Conservation (phyloP, 1,284 basidiomycete genomes). For the Salmacisia buchloeana region DNA sequence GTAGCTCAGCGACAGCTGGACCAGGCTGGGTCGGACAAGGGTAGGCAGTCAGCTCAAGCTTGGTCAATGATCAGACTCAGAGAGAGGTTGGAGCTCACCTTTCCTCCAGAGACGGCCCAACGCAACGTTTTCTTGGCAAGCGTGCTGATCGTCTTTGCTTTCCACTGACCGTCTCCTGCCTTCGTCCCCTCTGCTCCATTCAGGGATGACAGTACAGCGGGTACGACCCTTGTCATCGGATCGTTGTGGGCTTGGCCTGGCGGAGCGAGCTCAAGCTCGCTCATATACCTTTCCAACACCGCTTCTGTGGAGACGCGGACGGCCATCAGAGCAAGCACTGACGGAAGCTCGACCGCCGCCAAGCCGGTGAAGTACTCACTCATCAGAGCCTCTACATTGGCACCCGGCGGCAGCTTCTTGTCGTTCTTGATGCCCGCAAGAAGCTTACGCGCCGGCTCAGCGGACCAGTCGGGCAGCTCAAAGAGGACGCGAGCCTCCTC, state of each 20-base stretch:
- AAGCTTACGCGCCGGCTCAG: not conserved
- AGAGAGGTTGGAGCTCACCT: not conserved
- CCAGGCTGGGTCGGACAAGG: not conserved
- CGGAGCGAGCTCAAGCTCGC: not conserved
- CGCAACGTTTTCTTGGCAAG: not conserved
- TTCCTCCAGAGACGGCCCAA: not conserved
- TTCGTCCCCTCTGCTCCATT: not conserved
- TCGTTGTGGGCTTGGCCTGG: not conserved
- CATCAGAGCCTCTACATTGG: not conserved
- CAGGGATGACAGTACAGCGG: not conserved
- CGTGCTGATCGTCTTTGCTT: not conserved
- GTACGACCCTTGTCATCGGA: not conserved
- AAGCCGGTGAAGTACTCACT: not conserved
- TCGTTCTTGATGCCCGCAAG: not conserved
- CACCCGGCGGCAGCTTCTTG: not conserved
- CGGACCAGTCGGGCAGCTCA: not conserved
- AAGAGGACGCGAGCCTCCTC: slow-evolving; percentile 1
- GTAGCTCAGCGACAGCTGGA: no score
- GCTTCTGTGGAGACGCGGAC: not conserved
- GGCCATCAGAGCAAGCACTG: not conserved
- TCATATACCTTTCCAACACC: not conserved
- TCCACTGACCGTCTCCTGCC: not conserved
- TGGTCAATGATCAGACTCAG: not conserved
- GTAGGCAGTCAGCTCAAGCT: not conserved
- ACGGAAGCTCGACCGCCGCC: not conserved